Evolutionary conservation across 495 filamentous ascomycete genomes (phyloP).

Genomic region (Xylaria longipes): DNA sequence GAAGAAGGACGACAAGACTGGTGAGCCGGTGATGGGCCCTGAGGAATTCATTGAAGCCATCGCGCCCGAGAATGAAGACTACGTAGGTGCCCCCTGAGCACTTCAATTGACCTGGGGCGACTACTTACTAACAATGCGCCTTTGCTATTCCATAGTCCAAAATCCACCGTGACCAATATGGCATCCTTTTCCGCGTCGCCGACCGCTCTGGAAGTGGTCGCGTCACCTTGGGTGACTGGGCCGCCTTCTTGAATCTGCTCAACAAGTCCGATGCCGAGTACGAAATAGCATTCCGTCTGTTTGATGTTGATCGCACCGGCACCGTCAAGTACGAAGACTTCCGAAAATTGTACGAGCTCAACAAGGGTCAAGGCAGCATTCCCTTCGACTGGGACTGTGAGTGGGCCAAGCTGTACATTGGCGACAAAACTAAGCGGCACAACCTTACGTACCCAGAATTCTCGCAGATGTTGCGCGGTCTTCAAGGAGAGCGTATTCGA

Average conservation of each 20-base stretch:
- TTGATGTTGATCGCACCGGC: slow-evolving; percentile 83
- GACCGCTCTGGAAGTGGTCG: slow-evolving; percentile 75
- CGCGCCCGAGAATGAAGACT: slow-evolving; percentile 86
- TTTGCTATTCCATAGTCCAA: slow-evolving; percentile 75
- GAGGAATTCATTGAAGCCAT: slow-evolving; percentile 90
- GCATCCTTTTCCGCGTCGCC: slow-evolving; percentile 87
- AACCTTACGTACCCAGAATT: slow-evolving; percentile 96
- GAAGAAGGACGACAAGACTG: slow-evolving; percentile 72
- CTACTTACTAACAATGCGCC: not conserved
- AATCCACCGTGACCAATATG: slow-evolving; percentile 93
- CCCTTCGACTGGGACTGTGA: slow-evolving; percentile 97
- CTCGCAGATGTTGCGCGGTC: slow-evolving; percentile 93
- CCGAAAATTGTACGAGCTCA: slow-evolving; percentile 76
- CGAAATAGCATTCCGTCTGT: slow-evolving; percentile 96
- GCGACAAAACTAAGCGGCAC: slow-evolving; percentile 81
- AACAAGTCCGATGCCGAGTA: slow-evolving; percentile 97
- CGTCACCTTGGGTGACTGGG: slow-evolving; percentile 85
- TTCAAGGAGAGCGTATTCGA: slow-evolving; percentile 93
- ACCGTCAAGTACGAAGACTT: slow-evolving; percentile 88
- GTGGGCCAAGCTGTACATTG: slow-evolving; percentile 95
- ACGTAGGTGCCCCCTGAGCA: slow-evolving; percentile 64
- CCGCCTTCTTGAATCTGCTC: slow-evolving; percentile 89
- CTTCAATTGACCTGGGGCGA: not conserved
- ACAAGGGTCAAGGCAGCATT: slow-evolving; percentile 79
- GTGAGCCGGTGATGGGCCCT: slow-evolving; percentile 78